Percentiles rank a stretch among this genome's conserved stretches.
phyloP scores from a whole-genome alignment of 139 green algal species.

The Axilococcus clingmanii region DNA sequence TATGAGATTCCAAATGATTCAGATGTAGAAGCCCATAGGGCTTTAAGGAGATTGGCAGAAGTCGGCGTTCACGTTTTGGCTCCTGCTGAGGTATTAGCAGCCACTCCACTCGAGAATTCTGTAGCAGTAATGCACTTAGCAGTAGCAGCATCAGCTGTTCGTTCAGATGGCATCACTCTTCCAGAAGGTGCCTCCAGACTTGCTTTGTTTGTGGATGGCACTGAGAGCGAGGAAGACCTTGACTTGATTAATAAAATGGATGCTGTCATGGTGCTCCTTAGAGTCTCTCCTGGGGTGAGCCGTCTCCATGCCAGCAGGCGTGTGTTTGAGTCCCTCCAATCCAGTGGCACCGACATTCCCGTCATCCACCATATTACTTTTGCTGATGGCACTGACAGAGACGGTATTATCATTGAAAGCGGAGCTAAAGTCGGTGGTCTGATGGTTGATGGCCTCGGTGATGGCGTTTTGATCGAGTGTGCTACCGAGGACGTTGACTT shows the following conservation, averaged over 20 bases:
- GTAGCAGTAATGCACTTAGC: conserved; percentile 72
- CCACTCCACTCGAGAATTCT: conserved; percentile 62
- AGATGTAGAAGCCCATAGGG: conserved; percentile 47
- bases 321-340: conserved; percentile 76
- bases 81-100: conserved; percentile 48
- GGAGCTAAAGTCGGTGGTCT: conserved; percentile 75
- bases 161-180: conserved; percentile 28
- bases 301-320: conserved; percentile 76
- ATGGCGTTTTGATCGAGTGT: conserved; percentile 83
- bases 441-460: conserved; percentile 91
- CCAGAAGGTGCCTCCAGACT: conserved; percentile 62
- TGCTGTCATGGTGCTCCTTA: conserved; percentile 62
- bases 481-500: conserved; percentile 69
- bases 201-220: conserved; percentile 74
- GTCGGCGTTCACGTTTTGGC: conserved; percentile 76
- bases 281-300: conserved; percentile 41
- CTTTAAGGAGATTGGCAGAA: conserved; percentile 81
- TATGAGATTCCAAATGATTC: conserved; percentile 35
- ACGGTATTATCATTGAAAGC: conserved; percentile 70
- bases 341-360: conserved; percentile 45
- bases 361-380: conserved; percentile 86
- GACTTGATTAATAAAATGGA: conserved; percentile 22
- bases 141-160: conserved; percentile 27
- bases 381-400: conserved; percentile 32
- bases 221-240: conserved; percentile 71